Conservation (phyloP, 805 yeast species). For the Candida broadrunensis region DNA sequence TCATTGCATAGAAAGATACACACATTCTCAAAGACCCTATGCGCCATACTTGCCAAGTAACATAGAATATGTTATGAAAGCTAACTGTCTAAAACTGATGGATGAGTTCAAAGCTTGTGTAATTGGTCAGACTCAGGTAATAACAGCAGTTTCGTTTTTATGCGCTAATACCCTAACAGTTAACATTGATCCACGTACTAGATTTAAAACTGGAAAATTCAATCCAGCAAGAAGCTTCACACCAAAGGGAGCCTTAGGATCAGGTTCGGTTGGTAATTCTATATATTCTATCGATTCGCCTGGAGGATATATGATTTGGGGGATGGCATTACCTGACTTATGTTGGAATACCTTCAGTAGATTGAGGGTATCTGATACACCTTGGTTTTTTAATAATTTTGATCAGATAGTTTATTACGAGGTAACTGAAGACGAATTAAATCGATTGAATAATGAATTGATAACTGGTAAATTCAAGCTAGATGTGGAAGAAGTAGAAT, state of each 20-base stretch:
- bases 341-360: slow-evolving; percentile 33
- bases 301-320: slow-evolving; percentile 96
- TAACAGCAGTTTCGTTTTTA: slow-evolving; percentile 96
- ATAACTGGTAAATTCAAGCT: slow-evolving; percentile 24
- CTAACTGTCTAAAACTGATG: slow-evolving; percentile 74
- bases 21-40: slow-evolving; percentile 85
- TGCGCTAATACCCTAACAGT: slow-evolving; percentile 98
- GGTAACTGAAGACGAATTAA: slow-evolving; percentile 25
- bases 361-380: slow-evolving; percentile 12
- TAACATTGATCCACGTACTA: slow-evolving; percentile 94
- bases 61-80: slow-evolving; percentile 89
- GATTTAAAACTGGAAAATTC: slow-evolving; percentile 88
- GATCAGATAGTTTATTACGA: slow-evolving; percentile 34
- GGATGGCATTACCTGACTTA: slow-evolving; percentile 79
- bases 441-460: slow-evolving; percentile 21
- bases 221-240: slow-evolving; percentile 96
- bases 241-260: slow-evolving; percentile 95
- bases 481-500: slow-evolving; percentile 21
- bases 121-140: slow-evolving; percentile 83
- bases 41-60: slow-evolving; percentile 99
- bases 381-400: slow-evolving; percentile 30
- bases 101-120: slow-evolving; percentile 82
- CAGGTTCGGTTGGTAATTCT: slow-evolving; percentile 99
- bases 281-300: slow-evolving; percentile 98
- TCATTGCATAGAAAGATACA: slow-evolving; percentile 86